Evolutionary conservation across 1,284 basidiomycete genomes (phyloP).

Genomic region (Anthracocystis walkeri): DNA sequence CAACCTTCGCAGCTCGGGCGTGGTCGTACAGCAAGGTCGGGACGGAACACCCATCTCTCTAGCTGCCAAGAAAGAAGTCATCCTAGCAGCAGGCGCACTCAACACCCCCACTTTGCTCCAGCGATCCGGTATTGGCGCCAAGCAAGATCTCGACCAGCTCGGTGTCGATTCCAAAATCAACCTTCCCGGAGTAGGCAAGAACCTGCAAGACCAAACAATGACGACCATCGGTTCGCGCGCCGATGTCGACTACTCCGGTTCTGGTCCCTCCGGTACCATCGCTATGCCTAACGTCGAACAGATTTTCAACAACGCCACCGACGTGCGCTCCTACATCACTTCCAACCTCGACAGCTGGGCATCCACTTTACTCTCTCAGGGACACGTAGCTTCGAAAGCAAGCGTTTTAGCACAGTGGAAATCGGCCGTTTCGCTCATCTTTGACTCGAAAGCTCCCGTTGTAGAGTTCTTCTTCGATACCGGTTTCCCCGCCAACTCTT

Average conservation of each 20-base stretch:
- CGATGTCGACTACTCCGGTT: slow-evolving; percentile 45
- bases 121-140: slow-evolving; percentile 71
- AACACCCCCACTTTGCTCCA: slow-evolving; percentile 71
- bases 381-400: slow-evolving; percentile 45
- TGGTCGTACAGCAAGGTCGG: slow-evolving; percentile 18
- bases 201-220: slow-evolving; percentile 71
- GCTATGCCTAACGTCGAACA: slow-evolving; percentile 51
- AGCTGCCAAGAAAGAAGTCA: slow-evolving; percentile 70
- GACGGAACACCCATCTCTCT: slow-evolving; percentile 49
- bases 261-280: slow-evolving; percentile 59
- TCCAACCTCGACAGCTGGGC: slow-evolving; percentile 54
- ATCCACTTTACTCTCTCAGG: slow-evolving; percentile 35
- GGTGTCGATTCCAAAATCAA: slow-evolving; percentile 66
- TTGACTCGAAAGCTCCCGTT: slow-evolving; percentile 50
- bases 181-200: slow-evolving; percentile 69
- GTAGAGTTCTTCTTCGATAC: slow-evolving; percentile 63
- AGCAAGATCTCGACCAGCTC: slow-evolving; percentile 61
- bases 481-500: slow-evolving; percentile 48
- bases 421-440: slow-evolving; percentile 32
- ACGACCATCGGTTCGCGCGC: slow-evolving; percentile 58
- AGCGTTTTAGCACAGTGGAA: slow-evolving; percentile 56
- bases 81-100: slow-evolving; percentile 71
- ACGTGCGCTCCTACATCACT: slow-evolving; percentile 49
- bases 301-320: slow-evolving; percentile 48
- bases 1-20: slow-evolving; percentile 36